A percentile compares a stretch with the other conserved stretches of the same genome.
These are phyloP conservation scores for Ophioceras dolichostomum DNA, from an alignment of 2,329 filamentous ascomycete genomes.

Conservation along the genomic window DNA sequence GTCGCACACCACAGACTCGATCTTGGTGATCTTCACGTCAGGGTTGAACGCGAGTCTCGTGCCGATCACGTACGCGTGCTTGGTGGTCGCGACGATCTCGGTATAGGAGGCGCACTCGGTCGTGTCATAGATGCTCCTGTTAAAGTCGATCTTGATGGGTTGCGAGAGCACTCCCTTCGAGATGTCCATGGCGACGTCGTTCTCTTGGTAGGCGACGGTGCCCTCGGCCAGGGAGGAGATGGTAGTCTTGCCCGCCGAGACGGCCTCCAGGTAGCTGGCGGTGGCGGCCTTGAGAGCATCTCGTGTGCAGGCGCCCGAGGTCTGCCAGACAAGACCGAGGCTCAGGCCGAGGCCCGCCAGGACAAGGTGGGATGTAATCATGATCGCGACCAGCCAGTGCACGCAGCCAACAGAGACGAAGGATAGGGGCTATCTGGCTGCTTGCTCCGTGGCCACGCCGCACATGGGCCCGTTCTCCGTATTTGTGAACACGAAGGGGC, in stretches of 20 bases:
- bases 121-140: conserved; percentile 11
- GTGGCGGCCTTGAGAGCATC: conserved; percentile 8
- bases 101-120: conserved; percentile 10
- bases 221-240: conserved; percentile 4
- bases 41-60: conserved; percentile 5
- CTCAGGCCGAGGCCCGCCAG: no score
- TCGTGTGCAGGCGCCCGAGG: conserved; percentile 11
- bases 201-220: conserved; percentile 11
- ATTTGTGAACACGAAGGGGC: no score
- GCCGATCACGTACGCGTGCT: conserved; percentile 10
- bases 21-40: conserved; percentile 5
- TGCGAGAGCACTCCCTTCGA: conserved; percentile 9
- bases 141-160: conserved; percentile 10
- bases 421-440: no score
- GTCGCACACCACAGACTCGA: conserved; percentile 6
- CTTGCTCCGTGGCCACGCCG: no score
- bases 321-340: conserved; percentile 1
- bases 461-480: no score
- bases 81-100: conserved; percentile 8
- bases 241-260: conserved; percentile 7
- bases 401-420: no score
- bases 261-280: conserved; percentile 10
- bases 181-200: conserved; percentile 10
- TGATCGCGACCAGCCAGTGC: no score
- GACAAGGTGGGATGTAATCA: no score